These are phyloP conservation scores for Solanum medicagineum DNA, from an alignment of 257 asterid species.

Conservation along the genomic window DNA sequence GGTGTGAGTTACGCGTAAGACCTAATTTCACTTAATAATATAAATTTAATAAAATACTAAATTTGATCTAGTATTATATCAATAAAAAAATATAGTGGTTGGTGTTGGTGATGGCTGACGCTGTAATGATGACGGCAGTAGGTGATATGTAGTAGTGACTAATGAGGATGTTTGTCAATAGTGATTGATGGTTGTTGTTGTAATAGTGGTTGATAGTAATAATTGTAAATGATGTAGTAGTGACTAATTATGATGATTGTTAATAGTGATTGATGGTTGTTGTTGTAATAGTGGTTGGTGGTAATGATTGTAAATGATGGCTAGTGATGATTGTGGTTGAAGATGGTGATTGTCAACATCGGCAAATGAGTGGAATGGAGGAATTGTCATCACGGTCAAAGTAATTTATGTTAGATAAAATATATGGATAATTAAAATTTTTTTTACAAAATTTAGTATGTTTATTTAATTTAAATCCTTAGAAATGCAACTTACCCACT, in stretches of 20 bases:
- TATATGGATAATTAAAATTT: no score
- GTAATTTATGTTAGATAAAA: no score
- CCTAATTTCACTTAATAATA: no score
- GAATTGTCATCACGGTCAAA: no score
- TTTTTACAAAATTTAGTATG: no score
- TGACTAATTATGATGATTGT: background rate
- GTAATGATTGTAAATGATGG: background rate
- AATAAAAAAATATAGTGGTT: background rate
- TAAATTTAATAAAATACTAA: background rate
- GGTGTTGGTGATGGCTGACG: background rate
- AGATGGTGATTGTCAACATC: background rate
- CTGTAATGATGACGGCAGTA: background rate
- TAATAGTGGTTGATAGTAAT: background rate
- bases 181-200: background rate
- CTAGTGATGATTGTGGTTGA: background rate
- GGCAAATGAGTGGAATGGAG: background rate
- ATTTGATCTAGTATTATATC: background rate
- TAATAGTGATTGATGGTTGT: background rate
- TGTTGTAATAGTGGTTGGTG: background rate
- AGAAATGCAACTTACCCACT: constrained; percentile 52
- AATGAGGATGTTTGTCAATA: background rate
- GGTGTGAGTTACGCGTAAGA: no score
- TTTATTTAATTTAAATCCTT: background rate
- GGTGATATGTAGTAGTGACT: background rate
- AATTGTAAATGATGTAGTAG: background rate